A percentile compares a stretch with the other conserved stretches of the same genome.
Conservation (phyloP, 768 basidiomycete species). For the Nidularia pulvinata region DNA sequence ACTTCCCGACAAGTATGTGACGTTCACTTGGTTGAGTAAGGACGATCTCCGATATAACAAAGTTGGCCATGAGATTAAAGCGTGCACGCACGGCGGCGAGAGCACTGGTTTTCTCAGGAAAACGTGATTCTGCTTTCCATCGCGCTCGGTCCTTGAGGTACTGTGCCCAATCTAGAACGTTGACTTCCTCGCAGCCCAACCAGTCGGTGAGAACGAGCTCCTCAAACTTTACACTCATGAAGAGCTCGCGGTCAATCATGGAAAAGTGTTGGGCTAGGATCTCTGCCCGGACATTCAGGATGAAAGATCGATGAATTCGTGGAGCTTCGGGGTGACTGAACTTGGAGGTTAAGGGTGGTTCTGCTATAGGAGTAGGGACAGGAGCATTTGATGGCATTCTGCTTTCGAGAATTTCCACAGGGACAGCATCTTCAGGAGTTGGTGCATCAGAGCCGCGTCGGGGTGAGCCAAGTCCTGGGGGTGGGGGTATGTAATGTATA, state of each 20-base stretch:
- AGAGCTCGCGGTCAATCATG: constrained; percentile 88
- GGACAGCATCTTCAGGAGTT: constrained; percentile 60
- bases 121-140: constrained; percentile 62
- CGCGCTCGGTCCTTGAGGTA: constrained; percentile 76
- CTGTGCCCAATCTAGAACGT: constrained; percentile 82
- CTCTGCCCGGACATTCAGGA: constrained; percentile 62
- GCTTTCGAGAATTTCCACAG: constrained; percentile 65
- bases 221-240: constrained; percentile 84
- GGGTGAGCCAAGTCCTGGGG: constrained; percentile 22
- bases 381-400: constrained; percentile 37
- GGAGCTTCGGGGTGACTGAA: constrained; percentile 31
- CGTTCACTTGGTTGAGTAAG: constrained; percentile 70
- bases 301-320: constrained; percentile 68
- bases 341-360: constrained; percentile 18
- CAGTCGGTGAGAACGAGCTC: constrained; percentile 81
- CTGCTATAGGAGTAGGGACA: constrained; percentile 7
- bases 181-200: constrained; percentile 59
- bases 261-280: constrained; percentile 76
- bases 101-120: constrained; percentile 64
- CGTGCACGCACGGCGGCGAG: constrained; percentile 75
- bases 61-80: constrained; percentile 85
- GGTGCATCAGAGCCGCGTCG: constrained; percentile 43
- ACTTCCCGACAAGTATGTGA: constrained; percentile 66
- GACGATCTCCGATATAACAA: constrained; percentile 79
- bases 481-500: constrained; percentile 17